A percentile compares a stretch with the other conserved stretches of the same genome.
Evolutionary conservation across 2,329 filamentous ascomycete species (phyloP).

Genomic region (Fusarium duplospermum): DNA sequence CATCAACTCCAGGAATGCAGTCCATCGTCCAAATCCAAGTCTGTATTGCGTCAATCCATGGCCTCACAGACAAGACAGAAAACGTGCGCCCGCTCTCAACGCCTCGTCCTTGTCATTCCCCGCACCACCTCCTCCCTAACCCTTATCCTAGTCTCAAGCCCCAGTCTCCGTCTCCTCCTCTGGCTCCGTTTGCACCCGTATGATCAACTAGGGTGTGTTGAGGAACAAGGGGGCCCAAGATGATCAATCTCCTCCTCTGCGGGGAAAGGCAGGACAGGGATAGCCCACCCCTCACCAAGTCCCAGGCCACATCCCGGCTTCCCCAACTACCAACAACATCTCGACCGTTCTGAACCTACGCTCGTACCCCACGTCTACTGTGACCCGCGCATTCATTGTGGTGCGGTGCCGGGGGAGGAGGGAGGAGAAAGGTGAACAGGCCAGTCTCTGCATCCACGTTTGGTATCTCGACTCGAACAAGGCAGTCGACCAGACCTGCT

Average conservation of each 20-base stretch:
- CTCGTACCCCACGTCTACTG: slow-evolving; percentile 33
- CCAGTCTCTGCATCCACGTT: neutral
- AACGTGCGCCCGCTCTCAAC: neutral
- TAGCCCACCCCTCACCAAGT: slow-evolving; percentile 12
- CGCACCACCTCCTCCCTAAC: slow-evolving; percentile 7
- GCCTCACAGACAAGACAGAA: neutral
- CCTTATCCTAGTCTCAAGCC: slow-evolving; percentile 16
- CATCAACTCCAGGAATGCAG: neutral
- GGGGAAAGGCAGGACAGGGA: slow-evolving; percentile 24
- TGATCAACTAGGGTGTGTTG: neutral
- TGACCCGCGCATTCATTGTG: slow-evolving; percentile 10
- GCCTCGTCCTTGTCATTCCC: neutral
- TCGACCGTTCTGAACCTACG: neutral
- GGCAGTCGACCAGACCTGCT: neutral
- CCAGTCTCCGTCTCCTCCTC: neutral
- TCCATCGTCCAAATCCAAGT: neutral
- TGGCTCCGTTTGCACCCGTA: neutral
- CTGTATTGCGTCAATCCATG: neutral
- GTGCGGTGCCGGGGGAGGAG: slow-evolving; percentile 11
- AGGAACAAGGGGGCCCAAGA: slow-evolving; percentile 1
- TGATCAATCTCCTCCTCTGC: slow-evolving; percentile 5
- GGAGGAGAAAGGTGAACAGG: neutral
- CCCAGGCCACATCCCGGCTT: slow-evolving; percentile 22
- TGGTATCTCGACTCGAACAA: neutral
- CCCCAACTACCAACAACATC: slow-evolving; percentile 33